A percentile compares a stretch with the other conserved stretches of the same genome.
Evolutionary conservation across 805 yeast genomes (phyloP).

Genomic region (Candida boleticola): DNA sequence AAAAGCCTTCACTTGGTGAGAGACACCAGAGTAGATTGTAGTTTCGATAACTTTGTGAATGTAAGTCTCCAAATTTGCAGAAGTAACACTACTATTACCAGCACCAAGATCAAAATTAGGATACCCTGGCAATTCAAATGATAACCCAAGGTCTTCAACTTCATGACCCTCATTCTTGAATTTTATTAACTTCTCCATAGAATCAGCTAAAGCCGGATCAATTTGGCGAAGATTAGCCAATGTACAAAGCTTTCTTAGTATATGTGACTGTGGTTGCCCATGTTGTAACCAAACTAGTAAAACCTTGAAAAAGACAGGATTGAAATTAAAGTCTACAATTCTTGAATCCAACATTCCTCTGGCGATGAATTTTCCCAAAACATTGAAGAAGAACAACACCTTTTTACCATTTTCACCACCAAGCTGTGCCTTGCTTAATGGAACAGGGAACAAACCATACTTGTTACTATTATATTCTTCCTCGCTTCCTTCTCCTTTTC

Average conservation of each 20-base stretch:
- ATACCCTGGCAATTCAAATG: conserved; percentile 77
- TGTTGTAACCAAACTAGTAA: conserved; percentile 37
- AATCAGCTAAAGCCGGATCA: conserved; percentile 20
- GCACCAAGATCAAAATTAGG: conserved; percentile 64
- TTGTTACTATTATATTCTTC: conserved; percentile 38
- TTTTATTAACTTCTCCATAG: conserved; percentile 21
- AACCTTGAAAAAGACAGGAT: conserved; percentile 63
- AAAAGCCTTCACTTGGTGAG: conserved; percentile 64
- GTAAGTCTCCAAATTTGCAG: conserved; percentile 56
- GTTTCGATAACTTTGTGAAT: conserved; percentile 55
- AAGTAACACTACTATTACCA: conserved; percentile 42
- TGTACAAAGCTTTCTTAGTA: conserved; percentile 43
- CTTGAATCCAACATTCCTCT: conserved; percentile 86
- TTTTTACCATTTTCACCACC: conserved; percentile 36
- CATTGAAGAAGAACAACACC: conserved; percentile 52
- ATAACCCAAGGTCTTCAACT: conserved; percentile 49
- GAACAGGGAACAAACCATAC: conserved; percentile 74
- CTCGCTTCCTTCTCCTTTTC: conserved; percentile 29
- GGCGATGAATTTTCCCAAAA: conserved; percentile 81
- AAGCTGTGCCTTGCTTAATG: conserved; percentile 35
- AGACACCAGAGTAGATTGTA: conserved; percentile 62
- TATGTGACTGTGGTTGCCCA: neutral
- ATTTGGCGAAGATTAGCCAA: conserved; percentile 40
- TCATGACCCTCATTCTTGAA: neutral
- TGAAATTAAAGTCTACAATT: conserved; percentile 78